Base-by-base conservation (phyloP, 768 basidiomycete species). In the Asterophora lycoperdoides region DNA sequence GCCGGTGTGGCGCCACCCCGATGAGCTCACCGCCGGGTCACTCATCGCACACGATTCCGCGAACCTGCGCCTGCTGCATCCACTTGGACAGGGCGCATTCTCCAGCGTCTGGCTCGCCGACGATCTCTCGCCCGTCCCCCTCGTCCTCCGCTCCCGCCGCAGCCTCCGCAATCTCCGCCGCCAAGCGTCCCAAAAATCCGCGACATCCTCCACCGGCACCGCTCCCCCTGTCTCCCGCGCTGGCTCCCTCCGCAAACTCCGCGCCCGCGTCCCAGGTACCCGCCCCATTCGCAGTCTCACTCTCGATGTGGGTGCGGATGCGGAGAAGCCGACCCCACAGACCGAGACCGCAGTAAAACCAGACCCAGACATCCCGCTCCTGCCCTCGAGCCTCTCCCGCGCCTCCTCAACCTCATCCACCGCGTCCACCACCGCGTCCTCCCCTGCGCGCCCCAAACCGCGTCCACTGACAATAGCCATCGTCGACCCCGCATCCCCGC, bases 61-160 rank as follows among this genome's bases (percentile, higher is more conserved):
- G 18, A n/a, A 46, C 5, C 17, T 45, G 38, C 42, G 29, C 29
- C 51, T 56, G 46, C 52, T 18, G 32, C 72, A 70, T 1, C 65
- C 72, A 3, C 72, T 91, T 2, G 88, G 88, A 17, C 76, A 80
- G 30, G 88, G 88, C 35, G 78, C 86, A 1, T 91, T 91, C 64
- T 83, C 81, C 40, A 75, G 74, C 41, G 88, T 91, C 11, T 89
- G 86, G 84, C 75, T 87, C 6, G 86, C 84, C 2, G 72, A 76
- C 38, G 78, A 79, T 56, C 64, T 77, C 8, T 76, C 75, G 10
- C 64, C 63, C 8, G 66, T 73, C 35, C 71, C 77, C 2, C 66
- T 78, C n/a, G 63, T 72, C 8, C 63, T 73, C 42, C 63, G 66
- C 17, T 71, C 71, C 8, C 71, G 66, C 41, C 67, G 67, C 44